These are phyloP conservation scores for Camelina laxa DNA, from an alignment of 345 rosid species.

Conservation along the genomic window DNA sequence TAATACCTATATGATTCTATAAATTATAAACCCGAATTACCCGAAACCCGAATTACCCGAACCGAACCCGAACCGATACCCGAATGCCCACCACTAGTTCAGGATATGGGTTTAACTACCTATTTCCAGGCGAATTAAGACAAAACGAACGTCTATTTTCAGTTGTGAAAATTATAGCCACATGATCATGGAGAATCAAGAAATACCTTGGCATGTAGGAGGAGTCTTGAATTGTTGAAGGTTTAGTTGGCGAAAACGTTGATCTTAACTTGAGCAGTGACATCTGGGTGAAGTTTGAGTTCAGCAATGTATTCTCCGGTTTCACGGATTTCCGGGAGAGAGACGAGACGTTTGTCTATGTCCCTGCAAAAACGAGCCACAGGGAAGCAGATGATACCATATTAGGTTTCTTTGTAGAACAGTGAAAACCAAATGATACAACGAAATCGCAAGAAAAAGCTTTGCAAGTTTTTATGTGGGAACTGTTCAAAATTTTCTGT, in stretches of 20 bases:
- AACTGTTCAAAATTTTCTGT: not conserved
- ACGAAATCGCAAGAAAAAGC: not conserved
- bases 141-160: not conserved
- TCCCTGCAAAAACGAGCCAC: conserved; percentile 57
- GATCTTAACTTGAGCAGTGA: conserved; percentile 75
- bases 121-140: not conserved
- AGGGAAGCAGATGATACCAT: not conserved
- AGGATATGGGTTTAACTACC: conserved; percentile 3
- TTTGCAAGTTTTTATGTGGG: not conserved
- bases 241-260: conserved; percentile 77
- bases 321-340: conserved; percentile 89
- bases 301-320: conserved; percentile 91
- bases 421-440: not conserved
- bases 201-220: conserved; percentile 23
- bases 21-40: too few species aligned
- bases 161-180: not conserved
- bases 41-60: too few species aligned
- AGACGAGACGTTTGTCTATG: conserved; percentile 79
- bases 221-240: conserved; percentile 22
- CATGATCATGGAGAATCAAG: conserved; percentile 13
- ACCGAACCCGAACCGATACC: too few species aligned
- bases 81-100: too few species aligned
- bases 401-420: conserved; percentile 1
- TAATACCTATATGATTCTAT: too few species aligned
- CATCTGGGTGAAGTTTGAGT: conserved; percentile 94